Evolutionary conservation across 2,329 filamentous ascomycete species (phyloP).

Genomic region (Fusarium irregulare): DNA sequence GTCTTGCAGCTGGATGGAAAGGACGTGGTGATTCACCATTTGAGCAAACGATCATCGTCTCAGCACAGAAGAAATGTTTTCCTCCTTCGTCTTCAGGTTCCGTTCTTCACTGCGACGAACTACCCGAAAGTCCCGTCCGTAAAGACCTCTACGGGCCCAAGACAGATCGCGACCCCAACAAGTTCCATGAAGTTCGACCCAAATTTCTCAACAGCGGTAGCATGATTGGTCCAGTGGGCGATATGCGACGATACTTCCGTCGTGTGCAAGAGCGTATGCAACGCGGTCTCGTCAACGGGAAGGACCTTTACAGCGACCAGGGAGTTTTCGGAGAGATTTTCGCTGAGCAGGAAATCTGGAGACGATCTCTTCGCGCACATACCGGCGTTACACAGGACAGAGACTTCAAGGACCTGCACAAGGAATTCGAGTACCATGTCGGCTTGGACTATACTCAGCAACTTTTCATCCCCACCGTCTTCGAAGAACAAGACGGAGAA

Average conservation of each 20-base stretch:
- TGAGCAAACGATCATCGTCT: conserved; percentile 37
- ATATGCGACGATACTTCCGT: conserved; percentile 40
- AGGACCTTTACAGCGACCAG: conserved; percentile 43
- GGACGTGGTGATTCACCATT: background rate
- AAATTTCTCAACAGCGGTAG: conserved; percentile 46
- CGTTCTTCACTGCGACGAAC: conserved; percentile 29
- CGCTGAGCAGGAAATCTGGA: conserved; percentile 43
- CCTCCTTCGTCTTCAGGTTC: conserved; percentile 14
- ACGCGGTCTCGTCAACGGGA: background rate
- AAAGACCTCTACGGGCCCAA: conserved; percentile 35
- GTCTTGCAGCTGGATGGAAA: conserved; percentile 20
- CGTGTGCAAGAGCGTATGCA: conserved; percentile 40
- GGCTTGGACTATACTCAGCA: conserved; percentile 36
- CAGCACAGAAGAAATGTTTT: conserved; percentile 42
- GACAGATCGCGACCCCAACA: conserved; percentile 18
- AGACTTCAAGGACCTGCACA: background rate
- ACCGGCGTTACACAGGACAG: background rate
- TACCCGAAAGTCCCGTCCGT: conserved; percentile 30
- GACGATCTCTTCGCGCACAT: background rate
- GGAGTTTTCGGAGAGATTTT: conserved; percentile 46
- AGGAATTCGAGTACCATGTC: conserved; percentile 37
- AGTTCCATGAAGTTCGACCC: conserved; percentile 29
- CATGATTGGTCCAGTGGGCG: conserved; percentile 43
- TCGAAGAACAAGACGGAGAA: conserved; percentile 36
- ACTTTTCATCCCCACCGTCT: conserved; percentile 36